phyloP scores from a whole-genome alignment of 495 filamentous ascomycete genomes.

The Apodospora peruviana region DNA sequence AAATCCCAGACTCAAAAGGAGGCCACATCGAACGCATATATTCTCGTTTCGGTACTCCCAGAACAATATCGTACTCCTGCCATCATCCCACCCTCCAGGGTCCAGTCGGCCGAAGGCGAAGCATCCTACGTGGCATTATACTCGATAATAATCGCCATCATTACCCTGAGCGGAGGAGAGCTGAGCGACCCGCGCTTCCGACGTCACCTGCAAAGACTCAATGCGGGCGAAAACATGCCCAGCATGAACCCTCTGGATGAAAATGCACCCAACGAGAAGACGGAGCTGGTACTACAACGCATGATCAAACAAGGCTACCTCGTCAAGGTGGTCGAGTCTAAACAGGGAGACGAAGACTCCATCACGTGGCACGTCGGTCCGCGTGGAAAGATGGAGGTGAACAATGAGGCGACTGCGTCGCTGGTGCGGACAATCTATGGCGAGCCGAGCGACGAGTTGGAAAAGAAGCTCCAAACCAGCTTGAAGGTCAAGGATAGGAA shows the following conservation, averaged over 20 bases:
- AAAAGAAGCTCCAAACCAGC: conserved; percentile 48
- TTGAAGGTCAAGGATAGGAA: conserved; percentile 41
- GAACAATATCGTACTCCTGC: conserved; percentile 52
- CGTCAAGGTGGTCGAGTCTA: conserved; percentile 60
- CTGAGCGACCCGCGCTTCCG: conserved; percentile 68
- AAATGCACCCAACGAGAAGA: conserved; percentile 60
- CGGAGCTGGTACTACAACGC: conserved; percentile 65
- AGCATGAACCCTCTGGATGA: conserved; percentile 40
- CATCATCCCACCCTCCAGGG: conserved; percentile 63
- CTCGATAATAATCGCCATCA: conserved; percentile 70
- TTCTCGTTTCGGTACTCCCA: conserved; percentile 68
- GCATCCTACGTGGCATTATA: conserved; percentile 75
- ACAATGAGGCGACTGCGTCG: conserved; percentile 61
- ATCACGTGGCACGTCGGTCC: conserved; percentile 76
- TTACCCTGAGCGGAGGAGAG: conserved; percentile 61
- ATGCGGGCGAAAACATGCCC: conserved; percentile 64
- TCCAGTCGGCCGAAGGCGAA: conserved; percentile 60
- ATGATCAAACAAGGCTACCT: conserved; percentile 83
- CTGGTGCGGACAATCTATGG: conserved; percentile 60
- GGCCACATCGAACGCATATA: conserved; percentile 62
- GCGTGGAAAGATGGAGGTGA: conserved; percentile 82
- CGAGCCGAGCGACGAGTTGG: conserved; percentile 42
- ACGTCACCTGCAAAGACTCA: conserved; percentile 68
- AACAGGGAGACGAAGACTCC: conserved; percentile 59
- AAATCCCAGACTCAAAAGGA: conserved; percentile 37